Conservation (phyloP, 1,284 basidiomycete genomes). For the Hemileia vastatrix region DNA sequence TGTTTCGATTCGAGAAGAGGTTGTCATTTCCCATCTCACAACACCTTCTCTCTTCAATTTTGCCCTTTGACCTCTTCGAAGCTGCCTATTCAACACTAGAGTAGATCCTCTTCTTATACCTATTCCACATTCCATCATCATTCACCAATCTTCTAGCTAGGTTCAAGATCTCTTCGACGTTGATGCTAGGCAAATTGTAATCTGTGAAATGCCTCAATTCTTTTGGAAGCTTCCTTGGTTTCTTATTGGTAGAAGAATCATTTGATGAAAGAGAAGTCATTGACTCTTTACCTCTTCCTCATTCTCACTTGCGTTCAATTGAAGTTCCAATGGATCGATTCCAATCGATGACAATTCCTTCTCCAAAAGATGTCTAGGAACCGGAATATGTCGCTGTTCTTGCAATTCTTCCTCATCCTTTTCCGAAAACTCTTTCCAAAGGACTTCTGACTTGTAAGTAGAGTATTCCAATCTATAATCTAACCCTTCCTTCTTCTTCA, state of each 20-base stretch:
- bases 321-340: too few species aligned
- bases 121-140: constrained; percentile 33
- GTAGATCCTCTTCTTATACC: constrained; percentile 31
- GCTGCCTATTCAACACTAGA: too few species aligned
- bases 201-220: constrained; percentile 27
- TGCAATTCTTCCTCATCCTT: background rate
- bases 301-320: too few species aligned
- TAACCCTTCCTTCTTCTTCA: constrained; percentile 14
- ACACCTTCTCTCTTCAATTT: too few species aligned
- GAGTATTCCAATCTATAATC: constrained; percentile 38
- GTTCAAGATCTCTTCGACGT: constrained; percentile 34
- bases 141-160: constrained; percentile 31
- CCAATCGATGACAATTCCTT: too few species aligned
- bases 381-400: too few species aligned
- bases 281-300: too few species aligned
- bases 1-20: too few species aligned
- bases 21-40: too few species aligned
- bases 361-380: too few species aligned
- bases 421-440: constrained; percentile 35
- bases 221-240: constrained; percentile 26
- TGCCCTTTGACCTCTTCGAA: too few species aligned
- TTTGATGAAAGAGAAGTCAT: constrained; percentile 11
- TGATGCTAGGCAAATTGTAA: constrained; percentile 27
- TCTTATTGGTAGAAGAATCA: constrained; percentile 21
- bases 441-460: constrained; percentile 32